Evolutionary conservation across 495 filamentous ascomycete genomes (phyloP), one percentile per base, ranked within the genome.

Genomic region (Hypoxylon crocopeplum): DNA sequence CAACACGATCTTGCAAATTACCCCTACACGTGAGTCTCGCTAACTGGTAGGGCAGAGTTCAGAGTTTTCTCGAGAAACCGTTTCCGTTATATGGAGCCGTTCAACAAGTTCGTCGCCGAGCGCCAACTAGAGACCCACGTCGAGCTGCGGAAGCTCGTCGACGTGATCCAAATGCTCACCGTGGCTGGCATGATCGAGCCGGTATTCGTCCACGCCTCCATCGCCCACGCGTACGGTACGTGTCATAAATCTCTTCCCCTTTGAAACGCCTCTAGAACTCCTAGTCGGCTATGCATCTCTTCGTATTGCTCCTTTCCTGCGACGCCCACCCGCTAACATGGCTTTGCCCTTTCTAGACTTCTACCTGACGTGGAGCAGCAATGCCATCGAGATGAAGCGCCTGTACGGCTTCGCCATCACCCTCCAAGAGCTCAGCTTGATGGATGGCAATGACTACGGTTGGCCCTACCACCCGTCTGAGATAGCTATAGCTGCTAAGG

Each of bases 21-120:
- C n/a, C n/a, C n/a, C n/a, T n/a, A n/a, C n/a, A n/a, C n/a, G n/a
- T n/a, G n/a, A n/a, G n/a, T n/a, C n/a, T n/a, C n/a, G n/a, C n/a
- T n/a, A n/a, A n/a, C n/a, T n/a, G n/a, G n/a, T n/a, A n/a, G n/a
- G n/a, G n/a, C n/a, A n/a, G n/a, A n/a, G n/a, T n/a, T n/a, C n/a
- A n/a, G n/a, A n/a, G n/a, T n/a, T n/a, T n/a, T n/a, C n/a, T n/a
- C n/a, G n/a, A n/a, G n/a, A n/a, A n/a, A n/a, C n/a, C n/a, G n/a
- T n/a, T n/a, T n/a, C n/a, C n/a, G n/a, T n/a, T n/a, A n/a, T n/a
- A n/a, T n/a, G n/a, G n/a, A n/a, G n/a, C n/a, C n/a, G n/a, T 53
- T 53, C 38, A 36, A n/a, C 12, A 15, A 5, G 7, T 53, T 53
- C 27, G 13, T 53, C 16, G 49, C 37, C 37, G 37, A 53, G 16